Evolutionary conservation across 2,329 filamentous ascomycete genomes (phyloP).

Genomic region (Raffaelea arxii): DNA sequence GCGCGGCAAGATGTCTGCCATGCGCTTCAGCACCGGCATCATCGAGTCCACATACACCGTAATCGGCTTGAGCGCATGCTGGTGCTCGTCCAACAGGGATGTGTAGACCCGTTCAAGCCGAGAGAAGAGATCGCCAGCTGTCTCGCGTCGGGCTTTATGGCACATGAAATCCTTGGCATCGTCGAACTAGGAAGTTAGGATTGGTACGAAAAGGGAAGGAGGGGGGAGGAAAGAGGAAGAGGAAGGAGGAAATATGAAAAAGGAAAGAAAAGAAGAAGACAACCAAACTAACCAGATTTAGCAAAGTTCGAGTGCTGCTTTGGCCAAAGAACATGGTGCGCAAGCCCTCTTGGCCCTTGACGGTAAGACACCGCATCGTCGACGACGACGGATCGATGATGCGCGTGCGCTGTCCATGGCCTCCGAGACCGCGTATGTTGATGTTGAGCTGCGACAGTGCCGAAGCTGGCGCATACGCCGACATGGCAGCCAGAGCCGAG

Average conservation of each 20-base stretch:
- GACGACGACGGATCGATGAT: constrained; percentile 17
- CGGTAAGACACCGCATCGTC: constrained; percentile 39
- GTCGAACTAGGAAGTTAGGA: constrained; percentile 33
- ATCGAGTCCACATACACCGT: constrained; percentile 50
- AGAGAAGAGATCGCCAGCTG: constrained; percentile 31
- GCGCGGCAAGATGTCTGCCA: constrained; percentile 45
- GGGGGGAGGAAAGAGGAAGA: too few relatives aligned
- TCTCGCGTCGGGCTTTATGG: constrained; percentile 28
- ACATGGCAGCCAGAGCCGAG: constrained; percentile 7
- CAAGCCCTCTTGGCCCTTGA: constrained; percentile 36
- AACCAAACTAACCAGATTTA: constrained; percentile 42
- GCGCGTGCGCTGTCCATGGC: constrained; percentile 5
- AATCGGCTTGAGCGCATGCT: constrained; percentile 38
- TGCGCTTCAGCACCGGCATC: constrained; percentile 46
- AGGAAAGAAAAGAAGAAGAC: too few relatives aligned
- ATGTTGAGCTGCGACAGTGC: constrained; percentile 15
- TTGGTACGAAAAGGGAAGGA: too few relatives aligned
- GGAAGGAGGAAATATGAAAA: too few relatives aligned
- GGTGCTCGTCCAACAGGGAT: constrained; percentile 36
- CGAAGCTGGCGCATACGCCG: constrained; percentile 11
- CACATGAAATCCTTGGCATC: constrained; percentile 43
- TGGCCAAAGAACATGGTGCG: constrained; percentile 44
- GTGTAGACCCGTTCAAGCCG: constrained; percentile 38
- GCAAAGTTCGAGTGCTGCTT: constrained; percentile 40
- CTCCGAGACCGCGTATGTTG: too few relatives aligned